These are phyloP conservation scores for Ceratocystis diversiconidia DNA, from an alignment of 2,329 filamentous ascomycete genomes.

Conservation along the genomic window DNA sequence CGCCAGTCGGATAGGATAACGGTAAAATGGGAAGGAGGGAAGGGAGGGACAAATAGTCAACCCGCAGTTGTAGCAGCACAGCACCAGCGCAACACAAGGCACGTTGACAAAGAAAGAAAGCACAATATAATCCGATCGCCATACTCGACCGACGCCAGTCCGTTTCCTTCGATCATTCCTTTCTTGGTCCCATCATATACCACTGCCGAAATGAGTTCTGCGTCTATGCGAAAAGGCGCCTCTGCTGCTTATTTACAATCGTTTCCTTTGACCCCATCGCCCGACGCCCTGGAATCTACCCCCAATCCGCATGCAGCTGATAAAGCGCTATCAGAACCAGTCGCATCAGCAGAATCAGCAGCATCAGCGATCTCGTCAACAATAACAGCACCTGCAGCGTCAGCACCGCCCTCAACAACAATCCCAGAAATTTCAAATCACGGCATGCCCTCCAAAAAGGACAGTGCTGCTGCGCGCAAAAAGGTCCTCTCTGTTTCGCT, in stretches of 20 bases:
- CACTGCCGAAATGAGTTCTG: neutral
- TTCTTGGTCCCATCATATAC: neutral
- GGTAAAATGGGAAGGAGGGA: too few species aligned
- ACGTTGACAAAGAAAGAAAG: too few species aligned
- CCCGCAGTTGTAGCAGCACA: too few species aligned
- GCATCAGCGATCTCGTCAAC: neutral
- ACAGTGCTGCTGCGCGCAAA: slow-evolving; percentile 10
- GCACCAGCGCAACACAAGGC: too few species aligned
- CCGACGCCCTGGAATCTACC: slow-evolving; percentile 2
- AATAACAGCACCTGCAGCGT: neutral
- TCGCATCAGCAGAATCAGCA: neutral
- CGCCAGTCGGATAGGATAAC: too few species aligned
- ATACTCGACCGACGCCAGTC: neutral
- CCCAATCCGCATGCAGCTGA: neutral
- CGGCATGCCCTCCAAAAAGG: neutral
- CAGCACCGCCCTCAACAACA: neutral
- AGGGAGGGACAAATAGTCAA: too few species aligned
- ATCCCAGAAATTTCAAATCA: neutral
- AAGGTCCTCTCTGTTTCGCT: slow-evolving; percentile 14
- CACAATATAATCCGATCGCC: neutral
- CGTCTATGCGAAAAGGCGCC: neutral
- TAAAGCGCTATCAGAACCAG: neutral
- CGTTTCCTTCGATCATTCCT: neutral
- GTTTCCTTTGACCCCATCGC: slow-evolving; percentile 16
- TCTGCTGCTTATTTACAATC: slow-evolving; percentile 2